phyloP scores from a whole-genome alignment of 139 green algal genomes.

The Nannochloris sp. region DNA sequence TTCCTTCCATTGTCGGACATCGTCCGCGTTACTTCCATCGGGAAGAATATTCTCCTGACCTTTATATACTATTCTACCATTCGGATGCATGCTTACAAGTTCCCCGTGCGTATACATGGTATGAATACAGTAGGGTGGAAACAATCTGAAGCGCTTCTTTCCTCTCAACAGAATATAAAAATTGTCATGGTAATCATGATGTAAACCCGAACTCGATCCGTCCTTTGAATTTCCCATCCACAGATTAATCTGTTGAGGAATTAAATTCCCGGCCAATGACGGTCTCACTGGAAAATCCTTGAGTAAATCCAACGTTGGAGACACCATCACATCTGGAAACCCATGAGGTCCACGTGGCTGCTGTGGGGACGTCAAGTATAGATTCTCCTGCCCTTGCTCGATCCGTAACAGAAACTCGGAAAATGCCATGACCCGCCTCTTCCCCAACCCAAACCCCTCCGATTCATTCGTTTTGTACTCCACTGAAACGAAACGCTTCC shows the following conservation, averaged over 20 bases:
- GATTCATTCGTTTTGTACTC: conserved; percentile 31
- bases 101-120: conserved; percentile 50
- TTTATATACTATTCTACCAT: conserved; percentile 78
- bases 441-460: conserved; percentile 48
- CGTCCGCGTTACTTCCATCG: conserved; percentile 47
- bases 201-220: conserved; percentile 62
- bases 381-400: conserved; percentile 30
- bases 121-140: conserved; percentile 28
- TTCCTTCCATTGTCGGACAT: conserved; percentile 40
- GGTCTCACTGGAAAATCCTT: conserved; percentile 49
- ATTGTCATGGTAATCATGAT: conserved; percentile 91
- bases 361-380: conserved; percentile 72
- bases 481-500: conserved; percentile 34
- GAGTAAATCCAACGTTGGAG: conserved; percentile 40
- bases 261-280: conserved; percentile 43
- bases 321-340: conserved; percentile 41
- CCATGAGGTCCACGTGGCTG: conserved; percentile 36
- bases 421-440: conserved; percentile 47
- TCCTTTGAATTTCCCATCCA: conserved; percentile 33
- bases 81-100: conserved; percentile 42
- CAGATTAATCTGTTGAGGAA: conserved; percentile 56
- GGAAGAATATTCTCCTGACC: conserved; percentile 47
- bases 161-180: conserved; percentile 76
- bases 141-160: conserved; percentile 74
- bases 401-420: conserved; percentile 35